phyloP scores from a whole-genome alignment of 352 stramenopile species.

The Globisporangium barbulae region DNA sequence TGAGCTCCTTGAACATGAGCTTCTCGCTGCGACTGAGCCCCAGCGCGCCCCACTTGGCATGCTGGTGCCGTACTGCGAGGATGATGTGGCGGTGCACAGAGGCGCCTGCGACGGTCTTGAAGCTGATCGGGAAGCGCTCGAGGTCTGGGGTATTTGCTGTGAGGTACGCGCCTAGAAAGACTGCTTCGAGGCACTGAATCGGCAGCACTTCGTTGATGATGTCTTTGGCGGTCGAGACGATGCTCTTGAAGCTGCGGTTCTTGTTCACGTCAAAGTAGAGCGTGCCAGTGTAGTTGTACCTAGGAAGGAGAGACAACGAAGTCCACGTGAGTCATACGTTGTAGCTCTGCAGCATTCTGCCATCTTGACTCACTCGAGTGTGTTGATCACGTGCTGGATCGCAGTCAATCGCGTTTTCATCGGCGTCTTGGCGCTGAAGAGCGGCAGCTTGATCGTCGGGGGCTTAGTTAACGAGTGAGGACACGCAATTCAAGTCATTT shows the following conservation, averaged over 20 bases:
- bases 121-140: conserved; percentile 83
- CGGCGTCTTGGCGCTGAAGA: conserved; percentile 45
- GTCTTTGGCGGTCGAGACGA: conserved; percentile 82
- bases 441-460: conserved; percentile 55
- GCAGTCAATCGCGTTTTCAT: conserved; percentile 55
- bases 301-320: conserved; percentile 7
- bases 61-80: conserved; percentile 65
- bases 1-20: conserved; percentile 86
- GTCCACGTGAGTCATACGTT: neutral
- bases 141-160: conserved; percentile 64
- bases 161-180: conserved; percentile 82
- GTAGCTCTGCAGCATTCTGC: neutral
- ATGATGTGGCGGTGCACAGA: conserved; percentile 81
- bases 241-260: conserved; percentile 87
- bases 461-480: conserved; percentile 25
- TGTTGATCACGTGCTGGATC: conserved; percentile 67
- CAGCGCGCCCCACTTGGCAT: conserved; percentile 79
- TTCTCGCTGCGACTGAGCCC: conserved; percentile 79
- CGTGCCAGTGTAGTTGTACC: conserved; percentile 87
- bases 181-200: conserved; percentile 87
- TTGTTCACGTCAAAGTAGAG: conserved; percentile 87
- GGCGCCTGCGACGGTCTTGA: conserved; percentile 67
- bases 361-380: conserved; percentile 46
- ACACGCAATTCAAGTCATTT: neutral
- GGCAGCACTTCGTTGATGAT: conserved; percentile 80